Percentiles rank a stretch among this genome's conserved stretches.
phyloP scores from a whole-genome alignment of 805 yeast species.

The Priceomyces melissophilus region DNA sequence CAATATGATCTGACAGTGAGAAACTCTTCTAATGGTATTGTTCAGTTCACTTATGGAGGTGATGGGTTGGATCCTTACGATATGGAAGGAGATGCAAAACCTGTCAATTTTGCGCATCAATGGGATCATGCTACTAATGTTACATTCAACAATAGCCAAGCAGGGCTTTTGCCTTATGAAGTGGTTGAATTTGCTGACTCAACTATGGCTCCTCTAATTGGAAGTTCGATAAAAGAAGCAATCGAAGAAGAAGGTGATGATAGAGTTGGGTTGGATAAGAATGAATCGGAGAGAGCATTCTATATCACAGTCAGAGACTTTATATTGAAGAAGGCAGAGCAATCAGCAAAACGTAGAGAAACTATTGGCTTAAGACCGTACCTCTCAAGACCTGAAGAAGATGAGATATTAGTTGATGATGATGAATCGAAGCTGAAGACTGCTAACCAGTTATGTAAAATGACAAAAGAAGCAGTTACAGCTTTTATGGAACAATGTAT shows the following conservation, averaged over 20 bases:
- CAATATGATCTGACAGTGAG: slow-evolving; percentile 93
- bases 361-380: slow-evolving; percentile 47
- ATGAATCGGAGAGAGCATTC: slow-evolving; percentile 84
- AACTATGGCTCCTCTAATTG: slow-evolving; percentile 60
- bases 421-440: slow-evolving; percentile 34
- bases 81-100: slow-evolving; percentile 98
- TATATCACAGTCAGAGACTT: slow-evolving; percentile 72
- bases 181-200: slow-evolving; percentile 53
- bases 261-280: slow-evolving; percentile 72
- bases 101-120: slow-evolving; percentile 88
- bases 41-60: slow-evolving; percentile 97
- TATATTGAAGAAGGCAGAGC: slow-evolving; percentile 52
- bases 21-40: slow-evolving; percentile 93
- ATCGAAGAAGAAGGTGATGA: slow-evolving; percentile 42
- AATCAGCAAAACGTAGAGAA: slow-evolving; percentile 56
- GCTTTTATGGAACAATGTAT: slow-evolving; percentile 75
- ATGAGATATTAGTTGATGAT: slow-evolving; percentile 37
- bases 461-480: slow-evolving; percentile 56
- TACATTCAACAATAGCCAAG: slow-evolving; percentile 55
- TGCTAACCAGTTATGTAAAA: slow-evolving; percentile 62
- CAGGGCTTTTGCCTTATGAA: slow-evolving; percentile 67
- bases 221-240: slow-evolving; percentile 45
- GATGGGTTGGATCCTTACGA: slow-evolving; percentile 97
- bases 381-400: slow-evolving; percentile 38
- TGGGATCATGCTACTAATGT: slow-evolving; percentile 90